Evolutionary conservation across 169 alveolate genomes (phyloP).

Genomic region (Plasmodium vivax): DNA sequence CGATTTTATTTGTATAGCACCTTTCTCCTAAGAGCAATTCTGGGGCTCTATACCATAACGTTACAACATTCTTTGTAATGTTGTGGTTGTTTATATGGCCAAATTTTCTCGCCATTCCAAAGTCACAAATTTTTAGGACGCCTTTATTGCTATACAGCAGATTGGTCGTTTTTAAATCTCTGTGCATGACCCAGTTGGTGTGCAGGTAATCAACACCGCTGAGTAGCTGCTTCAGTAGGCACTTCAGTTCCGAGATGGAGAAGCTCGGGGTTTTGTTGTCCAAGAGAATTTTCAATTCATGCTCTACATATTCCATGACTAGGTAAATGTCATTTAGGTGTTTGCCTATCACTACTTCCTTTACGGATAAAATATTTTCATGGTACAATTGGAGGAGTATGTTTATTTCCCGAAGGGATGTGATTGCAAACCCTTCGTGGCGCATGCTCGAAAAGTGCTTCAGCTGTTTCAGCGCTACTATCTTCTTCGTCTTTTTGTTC

Average conservation of each 20-base stretch:
- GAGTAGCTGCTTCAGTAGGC: constrained; percentile 88
- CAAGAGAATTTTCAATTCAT: constrained; percentile 94
- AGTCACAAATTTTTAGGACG: constrained; percentile 88
- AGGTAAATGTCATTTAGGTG: constrained; percentile 85
- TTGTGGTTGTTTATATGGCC: constrained; percentile 89
- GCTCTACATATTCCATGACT: constrained; percentile 98
- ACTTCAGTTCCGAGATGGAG: constrained; percentile 92
- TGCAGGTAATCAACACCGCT: constrained; percentile 89
- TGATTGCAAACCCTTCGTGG: constrained; percentile 95
- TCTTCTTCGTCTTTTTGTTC: constrained; percentile 90
- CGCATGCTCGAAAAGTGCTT: constrained; percentile 89
- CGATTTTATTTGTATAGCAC: constrained; percentile 95
- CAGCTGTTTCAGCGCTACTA: constrained; percentile 95
- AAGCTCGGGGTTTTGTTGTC: constrained; percentile 91
- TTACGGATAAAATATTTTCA: constrained; percentile 92
- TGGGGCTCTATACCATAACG: constrained; percentile 99
- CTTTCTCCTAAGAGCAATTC: constrained; percentile 96
- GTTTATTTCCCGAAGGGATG: constrained; percentile 95
- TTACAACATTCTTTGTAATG: constrained; percentile 95
- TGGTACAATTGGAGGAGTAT: constrained; percentile 93
- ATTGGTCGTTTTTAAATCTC: constrained; percentile 92
- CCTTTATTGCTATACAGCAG: constrained; percentile 90
- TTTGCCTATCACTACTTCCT: constrained; percentile 92
- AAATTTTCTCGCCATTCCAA: constrained; percentile 93
- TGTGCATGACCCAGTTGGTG: constrained; percentile 91